These are phyloP conservation scores for Trichoderma asperelloides DNA, from an alignment of 495 filamentous ascomycete species.

Conservation along the genomic window DNA sequence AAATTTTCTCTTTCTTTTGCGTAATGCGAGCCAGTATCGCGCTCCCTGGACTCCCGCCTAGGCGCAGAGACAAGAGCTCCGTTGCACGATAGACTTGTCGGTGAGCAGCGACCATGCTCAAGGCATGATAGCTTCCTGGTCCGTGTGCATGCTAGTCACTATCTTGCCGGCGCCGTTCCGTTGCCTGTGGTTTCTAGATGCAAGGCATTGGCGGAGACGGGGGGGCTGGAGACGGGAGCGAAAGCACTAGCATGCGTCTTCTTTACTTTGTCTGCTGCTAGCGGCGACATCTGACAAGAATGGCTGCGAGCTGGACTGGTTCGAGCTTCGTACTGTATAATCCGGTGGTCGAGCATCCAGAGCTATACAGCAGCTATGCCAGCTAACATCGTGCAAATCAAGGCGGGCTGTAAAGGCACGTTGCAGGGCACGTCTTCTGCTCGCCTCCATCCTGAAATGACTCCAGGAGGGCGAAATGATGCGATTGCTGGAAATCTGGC, in stretches of 20 bases:
- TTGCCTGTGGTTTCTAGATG: not conserved
- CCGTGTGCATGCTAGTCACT: not conserved
- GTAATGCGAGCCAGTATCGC: not conserved
- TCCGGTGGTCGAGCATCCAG: no score
- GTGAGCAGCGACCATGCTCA: not conserved
- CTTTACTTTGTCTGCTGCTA: not conserved
- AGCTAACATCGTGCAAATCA: not conserved
- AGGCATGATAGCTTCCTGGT: not conserved
- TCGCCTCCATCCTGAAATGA: not conserved
- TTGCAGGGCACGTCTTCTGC: not conserved
- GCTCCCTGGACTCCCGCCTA: not conserved
- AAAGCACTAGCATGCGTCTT: not conserved
- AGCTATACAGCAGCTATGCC: no score
- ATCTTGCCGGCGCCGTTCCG: not conserved
- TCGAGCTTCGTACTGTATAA: not conserved
- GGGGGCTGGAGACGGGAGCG: conserved; percentile 5
- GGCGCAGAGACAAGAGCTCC: not conserved
- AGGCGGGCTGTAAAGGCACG: not conserved
- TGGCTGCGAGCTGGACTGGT: not conserved
- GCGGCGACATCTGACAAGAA: not conserved
- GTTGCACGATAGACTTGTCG: not conserved
- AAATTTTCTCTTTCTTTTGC: not conserved
- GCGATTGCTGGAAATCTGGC: conserved; percentile 2
- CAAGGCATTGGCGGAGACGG: conserved; percentile 8
- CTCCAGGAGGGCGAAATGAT: not conserved